A percentile compares a stretch with the other conserved stretches of the same genome.
These are phyloP conservation scores for Narthecium ossifragum DNA, from an alignment of 106 monocot genomes.

Conservation along the genomic window DNA sequence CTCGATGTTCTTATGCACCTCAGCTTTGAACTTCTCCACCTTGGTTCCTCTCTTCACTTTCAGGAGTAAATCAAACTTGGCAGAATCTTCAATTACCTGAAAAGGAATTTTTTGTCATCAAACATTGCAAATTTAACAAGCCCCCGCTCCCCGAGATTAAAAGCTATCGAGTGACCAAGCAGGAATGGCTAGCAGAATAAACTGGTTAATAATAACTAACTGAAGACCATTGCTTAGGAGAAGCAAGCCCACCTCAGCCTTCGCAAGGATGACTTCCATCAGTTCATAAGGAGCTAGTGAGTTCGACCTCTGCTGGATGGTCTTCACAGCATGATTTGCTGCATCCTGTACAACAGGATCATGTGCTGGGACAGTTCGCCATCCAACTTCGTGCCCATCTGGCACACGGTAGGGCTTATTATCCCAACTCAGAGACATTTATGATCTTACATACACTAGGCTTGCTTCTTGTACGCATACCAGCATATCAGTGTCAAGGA, in stretches of 20 bases:
- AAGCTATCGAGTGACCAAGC: too few species aligned
- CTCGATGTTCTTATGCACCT: slow-evolving; percentile 85
- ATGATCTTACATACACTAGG: too few species aligned
- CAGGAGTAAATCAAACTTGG: slow-evolving; percentile 82
- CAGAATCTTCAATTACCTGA: slow-evolving; percentile 64
- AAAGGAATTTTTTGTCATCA: too few species aligned
- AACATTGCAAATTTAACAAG: too few species aligned
- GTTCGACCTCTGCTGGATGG: slow-evolving; percentile 71
- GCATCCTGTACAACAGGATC: slow-evolving; percentile 82
- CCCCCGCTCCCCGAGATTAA: too few species aligned
- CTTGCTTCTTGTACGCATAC: too few species aligned
- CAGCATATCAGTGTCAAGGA: too few species aligned
- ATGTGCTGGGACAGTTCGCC: slow-evolving; percentile 52
- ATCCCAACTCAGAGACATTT: background rate
- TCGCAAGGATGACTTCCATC: slow-evolving; percentile 59
- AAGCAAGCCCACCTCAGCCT: slow-evolving; percentile 64
- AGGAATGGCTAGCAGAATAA: too few species aligned
- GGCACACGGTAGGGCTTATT: slow-evolving; percentile 6
- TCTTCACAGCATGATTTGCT: slow-evolving; percentile 71
- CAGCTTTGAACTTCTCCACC: slow-evolving; percentile 82
- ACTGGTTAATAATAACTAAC: too few species aligned
- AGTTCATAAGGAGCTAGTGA: slow-evolving; percentile 69
- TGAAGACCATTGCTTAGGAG: too few species aligned
- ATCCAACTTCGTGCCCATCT: slow-evolving; percentile 63
- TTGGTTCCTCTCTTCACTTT: slow-evolving; percentile 73